Evolutionary conservation across 495 filamentous ascomycete genomes (phyloP).

Genomic region (Talaromyces ruber): DNA sequence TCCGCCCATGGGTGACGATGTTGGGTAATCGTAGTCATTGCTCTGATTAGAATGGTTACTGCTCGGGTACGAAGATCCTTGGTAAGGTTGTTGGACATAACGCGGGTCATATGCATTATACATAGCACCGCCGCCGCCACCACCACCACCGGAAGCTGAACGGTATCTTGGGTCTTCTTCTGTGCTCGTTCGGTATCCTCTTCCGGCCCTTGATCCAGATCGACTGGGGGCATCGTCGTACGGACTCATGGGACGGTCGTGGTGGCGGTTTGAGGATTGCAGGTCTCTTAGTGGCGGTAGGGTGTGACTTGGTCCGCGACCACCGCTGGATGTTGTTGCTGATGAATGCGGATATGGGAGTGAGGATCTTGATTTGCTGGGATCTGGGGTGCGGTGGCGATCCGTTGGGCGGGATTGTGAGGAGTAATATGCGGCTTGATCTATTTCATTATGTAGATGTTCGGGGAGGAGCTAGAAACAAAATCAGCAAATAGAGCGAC

Average conservation of each 20-base stretch:
- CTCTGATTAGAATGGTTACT: background rate
- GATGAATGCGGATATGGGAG: constrained; percentile 11
- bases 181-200: background rate
- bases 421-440: constrained; percentile 32
- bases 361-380: background rate
- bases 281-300: constrained; percentile 36
- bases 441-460: constrained; percentile 40
- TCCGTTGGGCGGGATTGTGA: constrained; percentile 14
- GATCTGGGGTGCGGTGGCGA: constrained; percentile 13
- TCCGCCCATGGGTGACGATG: constrained; percentile 12
- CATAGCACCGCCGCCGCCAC: background rate
- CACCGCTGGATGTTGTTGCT: background rate
- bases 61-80: constrained; percentile 19
- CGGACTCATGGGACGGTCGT: constrained; percentile 12
- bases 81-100: background rate
- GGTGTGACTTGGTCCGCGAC: constrained; percentile 28
- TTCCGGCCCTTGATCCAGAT: constrained; percentile 6
- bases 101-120: background rate
- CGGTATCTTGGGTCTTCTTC: background rate
- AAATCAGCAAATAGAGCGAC: background rate
- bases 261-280: constrained; percentile 21
- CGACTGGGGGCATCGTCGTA: constrained; percentile 21
- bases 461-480: constrained; percentile 29
- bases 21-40: background rate
- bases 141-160: background rate